phyloP scores from a whole-genome alignment of 208 protist genomes.

The Leishmania lainsoni region DNA sequence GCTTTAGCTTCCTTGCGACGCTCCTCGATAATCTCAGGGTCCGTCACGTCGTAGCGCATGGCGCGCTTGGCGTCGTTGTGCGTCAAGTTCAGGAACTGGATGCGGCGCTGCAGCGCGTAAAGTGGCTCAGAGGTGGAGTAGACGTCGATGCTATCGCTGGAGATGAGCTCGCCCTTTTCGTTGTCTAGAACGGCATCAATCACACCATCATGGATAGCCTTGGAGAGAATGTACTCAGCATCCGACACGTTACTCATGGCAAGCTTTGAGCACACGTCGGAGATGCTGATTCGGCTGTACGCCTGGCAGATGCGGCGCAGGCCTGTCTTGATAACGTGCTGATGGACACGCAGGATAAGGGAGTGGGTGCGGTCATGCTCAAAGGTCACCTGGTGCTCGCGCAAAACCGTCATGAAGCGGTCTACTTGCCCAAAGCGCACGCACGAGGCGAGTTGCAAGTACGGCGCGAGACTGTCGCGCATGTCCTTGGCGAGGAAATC shows the following conservation, averaged over 20 bases:
- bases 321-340: constrained; percentile 98
- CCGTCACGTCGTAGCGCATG: constrained; percentile 86
- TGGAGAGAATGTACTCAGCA: constrained; percentile 98
- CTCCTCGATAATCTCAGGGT: constrained; percentile 81
- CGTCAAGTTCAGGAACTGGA: constrained; percentile 95
- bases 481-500: constrained; percentile 91
- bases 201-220: constrained; percentile 97
- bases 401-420: constrained; percentile 93
- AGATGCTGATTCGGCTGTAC: constrained; percentile 97
- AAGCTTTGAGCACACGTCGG: constrained; percentile 96
- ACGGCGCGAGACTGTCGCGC: constrained; percentile 90
- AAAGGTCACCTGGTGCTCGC: constrained; percentile 91
- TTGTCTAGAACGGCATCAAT: constrained; percentile 97
- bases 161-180: constrained; percentile 91
- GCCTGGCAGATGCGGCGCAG: constrained; percentile 96
- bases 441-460: constrained; percentile 95
- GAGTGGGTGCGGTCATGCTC: constrained; percentile 95
- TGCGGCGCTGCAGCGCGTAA: constrained; percentile 94
- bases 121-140: constrained; percentile 97
- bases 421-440: constrained; percentile 95
- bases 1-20: constrained; percentile 68
- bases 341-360: constrained; percentile 95
- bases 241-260: constrained; percentile 95
- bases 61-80: constrained; percentile 96
- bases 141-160: constrained; percentile 93